Base-by-base conservation (phyloP, 176 grass and related monocot species). In the Avena insularis region DNA sequence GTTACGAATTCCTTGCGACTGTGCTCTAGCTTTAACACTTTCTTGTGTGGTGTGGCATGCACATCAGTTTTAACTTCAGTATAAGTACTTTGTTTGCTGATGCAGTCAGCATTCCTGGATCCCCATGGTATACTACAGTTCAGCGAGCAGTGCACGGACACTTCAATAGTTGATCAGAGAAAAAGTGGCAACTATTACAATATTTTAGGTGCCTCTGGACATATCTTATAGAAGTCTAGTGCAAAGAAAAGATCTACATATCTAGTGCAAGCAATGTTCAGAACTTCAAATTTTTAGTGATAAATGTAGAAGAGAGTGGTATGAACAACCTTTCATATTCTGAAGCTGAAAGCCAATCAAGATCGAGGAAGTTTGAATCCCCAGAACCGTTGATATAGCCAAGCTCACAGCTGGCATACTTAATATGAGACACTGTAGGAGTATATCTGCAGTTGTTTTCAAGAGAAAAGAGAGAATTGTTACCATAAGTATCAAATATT, bases 311-410 rank as follows among this genome's bases (percentile, higher is more conserved):
- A 51, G 47, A 79, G 23, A 19, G 33, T 17, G 23, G 25, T 85
- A 75, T 48, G 33, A 86, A 79, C 56, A 79, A 91, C 90, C 90
- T 88, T 91, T 85, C 90, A 62, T 82, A 84, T 54, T 82, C 90
- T 88, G 90, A 86, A 88, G 82, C 56, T 57, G 86, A 82, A 85
- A 91, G 86, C 90, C 86, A 88, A 72, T 88, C 90, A 82, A 91
- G 86, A 82, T 91, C 82, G 49, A 91, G 86, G 46, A 91, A 91
- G 85, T 91, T 91, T 65, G 90, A 91, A 82, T 91, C 90, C 27
- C 90, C 90, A 65, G 86, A 78, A 72, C 78, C 82, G 56, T 72
- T 85, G 82, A 71, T 82, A 27, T 91, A 91, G 71, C 82, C 71
- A 48, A 85, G 86, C 49, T 85, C 82, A 27, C 78, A 88, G 83